A percentile compares a stretch with the other conserved stretches of the same genome.
Conservation (phyloP, 345 rosid genomes). For the Atalantia buxifolia region DNA sequence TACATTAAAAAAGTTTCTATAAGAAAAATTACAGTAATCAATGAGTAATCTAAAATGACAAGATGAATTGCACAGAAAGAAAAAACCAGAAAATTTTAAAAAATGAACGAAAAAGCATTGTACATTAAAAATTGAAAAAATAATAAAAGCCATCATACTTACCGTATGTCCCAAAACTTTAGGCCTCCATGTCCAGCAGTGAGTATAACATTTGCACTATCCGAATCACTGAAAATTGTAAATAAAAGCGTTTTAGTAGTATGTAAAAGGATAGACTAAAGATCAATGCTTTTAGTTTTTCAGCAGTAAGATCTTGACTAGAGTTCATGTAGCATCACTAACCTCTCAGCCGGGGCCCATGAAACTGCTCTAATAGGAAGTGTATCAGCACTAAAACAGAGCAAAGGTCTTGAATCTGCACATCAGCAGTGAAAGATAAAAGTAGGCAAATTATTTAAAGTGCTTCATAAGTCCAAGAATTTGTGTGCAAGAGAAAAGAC, state of each 20-base stretch:
- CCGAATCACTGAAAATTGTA: slow-evolving; percentile 52
- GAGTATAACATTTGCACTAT: slow-evolving; percentile 56
- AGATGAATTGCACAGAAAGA: neutral
- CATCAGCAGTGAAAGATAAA: slow-evolving; percentile 13
- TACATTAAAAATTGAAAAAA: slow-evolving; percentile 1
- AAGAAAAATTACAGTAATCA: no score
- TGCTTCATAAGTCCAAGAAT: neutral
- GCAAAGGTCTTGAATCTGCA: slow-evolving; percentile 88
- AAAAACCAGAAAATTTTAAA: neutral
- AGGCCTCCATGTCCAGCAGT: slow-evolving; percentile 86
- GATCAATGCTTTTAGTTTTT: no score
- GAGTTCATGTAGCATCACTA: slow-evolving; percentile 14
- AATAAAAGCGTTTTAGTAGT: slow-evolving; percentile 7
- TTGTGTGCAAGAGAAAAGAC: neutral
- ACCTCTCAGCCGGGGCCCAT: slow-evolving; percentile 91
- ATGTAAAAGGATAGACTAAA: neutral
- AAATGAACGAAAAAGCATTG: neutral
- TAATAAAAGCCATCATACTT: slow-evolving; percentile 12
- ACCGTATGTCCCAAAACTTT: slow-evolving; percentile 97
- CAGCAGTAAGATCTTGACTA: no score
- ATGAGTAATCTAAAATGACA: neutral
- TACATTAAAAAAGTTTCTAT: no score
- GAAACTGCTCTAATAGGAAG: slow-evolving; percentile 76
- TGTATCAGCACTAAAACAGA: slow-evolving; percentile 83
- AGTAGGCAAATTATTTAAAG: neutral